These are phyloP conservation scores for Neostapfia colusana DNA, from an alignment of 176 grass and related monocot genomes.

Conservation along the genomic window DNA sequence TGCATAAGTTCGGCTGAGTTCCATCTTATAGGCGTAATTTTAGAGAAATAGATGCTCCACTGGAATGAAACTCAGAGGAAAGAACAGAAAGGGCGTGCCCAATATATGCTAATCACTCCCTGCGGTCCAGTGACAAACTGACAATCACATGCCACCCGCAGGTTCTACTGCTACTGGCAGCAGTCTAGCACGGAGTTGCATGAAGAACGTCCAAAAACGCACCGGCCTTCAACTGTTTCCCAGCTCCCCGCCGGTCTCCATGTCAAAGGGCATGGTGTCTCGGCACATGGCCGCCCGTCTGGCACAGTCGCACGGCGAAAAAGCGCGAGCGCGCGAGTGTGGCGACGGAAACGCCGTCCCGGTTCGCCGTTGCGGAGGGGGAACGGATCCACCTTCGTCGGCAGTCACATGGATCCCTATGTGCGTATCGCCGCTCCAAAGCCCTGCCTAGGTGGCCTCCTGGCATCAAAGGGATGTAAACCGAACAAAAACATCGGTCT, in stretches of 20 bases:
- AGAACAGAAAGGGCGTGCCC: too few relatives aligned
- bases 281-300: not conserved
- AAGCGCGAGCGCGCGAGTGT: not conserved
- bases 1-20: not conserved
- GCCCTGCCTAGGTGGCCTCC: not conserved
- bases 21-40: too few relatives aligned
- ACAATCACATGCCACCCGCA: too few relatives aligned
- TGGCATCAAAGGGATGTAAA: not conserved
- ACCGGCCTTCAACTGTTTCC: not conserved
- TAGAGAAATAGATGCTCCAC: too few relatives aligned
- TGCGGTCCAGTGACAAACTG: too few relatives aligned
- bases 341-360: too few relatives aligned
- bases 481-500: too few relatives aligned
- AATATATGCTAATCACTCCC: too few relatives aligned
- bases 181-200: not conserved
- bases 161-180: not conserved
- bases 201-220: not conserved
- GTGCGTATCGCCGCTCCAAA: not conserved
- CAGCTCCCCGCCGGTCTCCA: not conserved
- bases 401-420: constrained; percentile 1
- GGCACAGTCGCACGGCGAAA: too few relatives aligned
- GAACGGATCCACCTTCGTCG: not conserved
- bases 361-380: not conserved
- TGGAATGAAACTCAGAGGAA: too few relatives aligned
- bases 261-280: not conserved